Conservation (phyloP, 768 basidiomycete species). For the Amanita polypyramis region DNA sequence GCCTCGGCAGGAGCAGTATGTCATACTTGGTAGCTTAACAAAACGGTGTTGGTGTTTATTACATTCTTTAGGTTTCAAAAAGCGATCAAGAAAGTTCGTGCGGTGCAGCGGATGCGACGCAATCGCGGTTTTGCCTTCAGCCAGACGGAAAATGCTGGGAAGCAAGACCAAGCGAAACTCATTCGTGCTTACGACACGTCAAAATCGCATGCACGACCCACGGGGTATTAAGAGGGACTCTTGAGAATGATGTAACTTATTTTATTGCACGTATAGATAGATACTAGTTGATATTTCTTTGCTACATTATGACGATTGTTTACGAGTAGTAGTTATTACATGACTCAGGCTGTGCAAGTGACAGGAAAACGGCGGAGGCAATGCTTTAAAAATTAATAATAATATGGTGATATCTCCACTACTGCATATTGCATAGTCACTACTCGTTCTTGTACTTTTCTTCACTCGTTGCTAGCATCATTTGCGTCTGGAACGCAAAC, state of each 20-base stretch:
- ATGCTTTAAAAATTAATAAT: no score
- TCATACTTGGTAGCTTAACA: conserved; percentile 12
- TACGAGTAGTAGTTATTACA: no score
- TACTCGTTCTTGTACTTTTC: neutral
- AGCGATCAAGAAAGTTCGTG: conserved; percentile 99
- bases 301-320: neutral
- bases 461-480: neutral
- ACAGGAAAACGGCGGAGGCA: no score
- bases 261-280: neutral
- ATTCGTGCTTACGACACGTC: conserved; percentile 87
- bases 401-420: no score
- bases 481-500: neutral
- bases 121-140: conserved; percentile 98
- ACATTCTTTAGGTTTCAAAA: conserved; percentile 72
- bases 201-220: conserved; percentile 57
- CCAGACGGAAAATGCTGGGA: conserved; percentile 80
- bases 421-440: neutral
- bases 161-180: conserved; percentile 79
- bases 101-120: conserved; percentile 92
- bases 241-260: neutral
- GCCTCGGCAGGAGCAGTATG: conserved; percentile 93
- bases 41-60: neutral
- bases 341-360: no score
- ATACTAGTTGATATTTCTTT: neutral
- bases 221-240: conserved; percentile 46